Percentiles rank a stretch among this genome's conserved stretches.
phyloP scores from a whole-genome alignment of 257 asterid genomes.

The Nicotiana knightiana region DNA sequence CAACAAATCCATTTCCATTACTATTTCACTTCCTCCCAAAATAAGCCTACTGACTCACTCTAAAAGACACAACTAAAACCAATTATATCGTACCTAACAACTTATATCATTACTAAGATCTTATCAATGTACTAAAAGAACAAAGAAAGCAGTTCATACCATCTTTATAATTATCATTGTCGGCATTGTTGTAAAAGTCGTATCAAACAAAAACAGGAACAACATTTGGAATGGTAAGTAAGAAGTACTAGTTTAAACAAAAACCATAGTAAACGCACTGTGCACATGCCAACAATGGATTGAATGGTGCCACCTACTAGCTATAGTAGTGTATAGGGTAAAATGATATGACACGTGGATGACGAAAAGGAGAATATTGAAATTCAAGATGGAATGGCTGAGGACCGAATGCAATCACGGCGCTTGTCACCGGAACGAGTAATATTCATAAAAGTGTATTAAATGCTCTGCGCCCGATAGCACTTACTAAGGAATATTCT shows the following conservation, averaged over 20 bases:
- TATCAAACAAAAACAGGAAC: slow-evolving; percentile 5
- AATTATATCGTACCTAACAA: slow-evolving; percentile 39
- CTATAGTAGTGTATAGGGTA: too few relatives aligned
- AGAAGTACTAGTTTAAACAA: background rate
- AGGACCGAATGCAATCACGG: too few relatives aligned
- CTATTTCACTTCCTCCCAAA: background rate
- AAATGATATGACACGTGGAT: too few relatives aligned
- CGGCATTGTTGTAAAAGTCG: background rate
- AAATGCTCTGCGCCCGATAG: too few relatives aligned
- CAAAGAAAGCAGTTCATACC: slow-evolving; percentile 12
- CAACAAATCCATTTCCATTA: slow-evolving; percentile 41
- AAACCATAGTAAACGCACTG: background rate
- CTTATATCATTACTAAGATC: slow-evolving; percentile 7
- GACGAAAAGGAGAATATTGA: too few relatives aligned
- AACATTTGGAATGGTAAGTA: slow-evolving; percentile 10
- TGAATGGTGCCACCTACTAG: too few relatives aligned
- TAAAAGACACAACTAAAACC: slow-evolving; percentile 36
- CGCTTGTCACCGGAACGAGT: too few relatives aligned
- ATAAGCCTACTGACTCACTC: slow-evolving; percentile 17
- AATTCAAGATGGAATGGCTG: too few relatives aligned
- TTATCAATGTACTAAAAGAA: slow-evolving; percentile 11
- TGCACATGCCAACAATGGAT: too few relatives aligned
- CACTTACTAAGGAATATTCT: too few relatives aligned
- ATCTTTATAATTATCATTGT: background rate
- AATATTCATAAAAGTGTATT: too few relatives aligned